A percentile compares a stretch with the other conserved stretches of the same genome.
Evolutionary conservation across 768 basidiomycete species (phyloP).

Genomic region (Boletus pseudopeckii): DNA sequence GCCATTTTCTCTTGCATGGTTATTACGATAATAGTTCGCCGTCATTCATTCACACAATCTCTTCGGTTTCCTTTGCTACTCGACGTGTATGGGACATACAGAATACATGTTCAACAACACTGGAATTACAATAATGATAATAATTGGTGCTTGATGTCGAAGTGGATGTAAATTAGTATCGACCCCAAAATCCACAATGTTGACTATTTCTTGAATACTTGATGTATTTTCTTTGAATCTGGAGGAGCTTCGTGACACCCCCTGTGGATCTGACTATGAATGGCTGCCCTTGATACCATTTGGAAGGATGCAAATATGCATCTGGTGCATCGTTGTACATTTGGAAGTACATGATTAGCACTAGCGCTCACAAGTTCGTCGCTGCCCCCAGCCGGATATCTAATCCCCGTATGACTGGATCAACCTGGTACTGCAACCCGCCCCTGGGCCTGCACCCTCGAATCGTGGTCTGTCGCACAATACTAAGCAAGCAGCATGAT

Average conservation of each 20-base stretch:
- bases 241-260: no score
- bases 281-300: no score
- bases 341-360: no score
- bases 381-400: background rate
- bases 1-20: constrained; percentile 25
- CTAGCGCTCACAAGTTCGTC: no score
- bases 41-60: constrained; percentile 18
- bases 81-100: constrained; percentile 38
- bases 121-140: constrained; percentile 20
- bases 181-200: no score
- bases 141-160: constrained; percentile 7
- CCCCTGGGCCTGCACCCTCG: background rate
- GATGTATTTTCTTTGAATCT: no score
- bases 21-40: constrained; percentile 23
- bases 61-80: constrained; percentile 20
- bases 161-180: background rate
- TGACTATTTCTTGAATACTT: no score
- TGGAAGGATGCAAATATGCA: no score
- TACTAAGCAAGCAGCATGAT: constrained; percentile 2
- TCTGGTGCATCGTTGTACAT: no score
- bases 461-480: constrained; percentile 1
- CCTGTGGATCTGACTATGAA: no score
- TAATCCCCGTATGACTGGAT: constrained; percentile 4
- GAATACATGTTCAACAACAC: constrained; percentile 32
- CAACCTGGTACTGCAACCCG: constrained; percentile 24